Conservation (phyloP, 163 green algal genomes). For the Prototheca wickerhamii region DNA sequence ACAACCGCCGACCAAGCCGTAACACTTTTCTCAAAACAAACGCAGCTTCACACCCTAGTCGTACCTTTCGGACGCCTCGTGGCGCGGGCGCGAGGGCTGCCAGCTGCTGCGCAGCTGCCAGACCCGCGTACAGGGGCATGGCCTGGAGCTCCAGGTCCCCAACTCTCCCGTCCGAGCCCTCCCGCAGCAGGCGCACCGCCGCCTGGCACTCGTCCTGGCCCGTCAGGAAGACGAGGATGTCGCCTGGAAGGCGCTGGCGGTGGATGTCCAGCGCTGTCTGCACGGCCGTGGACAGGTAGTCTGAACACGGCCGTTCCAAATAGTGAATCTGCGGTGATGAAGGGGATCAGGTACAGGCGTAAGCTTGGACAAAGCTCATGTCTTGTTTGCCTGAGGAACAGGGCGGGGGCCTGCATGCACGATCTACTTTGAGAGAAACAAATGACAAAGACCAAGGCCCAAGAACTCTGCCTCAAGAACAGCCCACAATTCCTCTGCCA, state of each 20-base stretch:
- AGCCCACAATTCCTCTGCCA: neutral
- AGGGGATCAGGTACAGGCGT: constrained; percentile 48
- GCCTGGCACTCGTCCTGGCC: constrained; percentile 43
- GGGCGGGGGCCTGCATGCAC: neutral
- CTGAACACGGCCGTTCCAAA: constrained; percentile 51
- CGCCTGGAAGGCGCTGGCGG: constrained; percentile 64
- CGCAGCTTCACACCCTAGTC: constrained; percentile 40
- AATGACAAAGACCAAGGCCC: neutral
- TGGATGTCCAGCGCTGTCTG: constrained; percentile 70
- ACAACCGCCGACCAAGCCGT: neutral
- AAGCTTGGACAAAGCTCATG: constrained; percentile 28
- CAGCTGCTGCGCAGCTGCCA: constrained; percentile 58
- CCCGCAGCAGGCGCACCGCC: constrained; percentile 45
- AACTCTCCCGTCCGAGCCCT: constrained; percentile 12
- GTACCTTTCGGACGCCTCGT: constrained; percentile 64
- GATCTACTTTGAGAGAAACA: neutral
- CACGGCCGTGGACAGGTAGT: constrained; percentile 76
- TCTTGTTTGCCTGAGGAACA: neutral
- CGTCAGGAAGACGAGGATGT: constrained; percentile 89
- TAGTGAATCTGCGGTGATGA: constrained; percentile 80
- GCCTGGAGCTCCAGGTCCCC: constrained; percentile 43
- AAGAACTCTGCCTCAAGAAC: neutral
- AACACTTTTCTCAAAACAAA: neutral
- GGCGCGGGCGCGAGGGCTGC: constrained; percentile 59
- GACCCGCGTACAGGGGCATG: constrained; percentile 65